phyloP scores from a whole-genome alignment of 441 rosid genomes.

The Gossypium trilobum region DNA sequence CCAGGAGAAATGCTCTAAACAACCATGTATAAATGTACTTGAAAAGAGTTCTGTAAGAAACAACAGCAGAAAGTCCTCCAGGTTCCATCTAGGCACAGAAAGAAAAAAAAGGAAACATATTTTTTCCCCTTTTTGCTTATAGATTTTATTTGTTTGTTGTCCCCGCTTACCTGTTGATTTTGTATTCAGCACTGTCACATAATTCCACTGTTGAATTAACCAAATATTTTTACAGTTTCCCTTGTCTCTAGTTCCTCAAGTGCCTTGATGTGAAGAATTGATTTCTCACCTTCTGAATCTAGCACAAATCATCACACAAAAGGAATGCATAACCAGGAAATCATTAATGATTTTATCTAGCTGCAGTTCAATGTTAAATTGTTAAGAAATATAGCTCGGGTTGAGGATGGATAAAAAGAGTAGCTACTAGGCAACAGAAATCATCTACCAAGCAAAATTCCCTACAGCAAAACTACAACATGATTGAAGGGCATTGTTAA shows the following conservation, averaged over 20 bases:
- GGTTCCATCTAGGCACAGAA: constrained; percentile 15
- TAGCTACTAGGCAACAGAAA: not conserved
- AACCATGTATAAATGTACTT: constrained; percentile 13
- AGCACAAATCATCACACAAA: not conserved
- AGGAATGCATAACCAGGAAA: not conserved
- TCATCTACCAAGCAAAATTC: not conserved
- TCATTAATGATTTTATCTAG: not conserved
- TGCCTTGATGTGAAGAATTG: not conserved
- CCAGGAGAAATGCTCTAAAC: constrained; percentile 3
- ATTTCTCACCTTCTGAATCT: not conserved
- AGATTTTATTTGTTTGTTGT: constrained; percentile 24
- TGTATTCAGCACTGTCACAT: constrained; percentile 27
- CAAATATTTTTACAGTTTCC: constrained; percentile 20
- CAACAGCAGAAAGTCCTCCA: constrained; percentile 15
- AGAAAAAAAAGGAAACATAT: not conserved
- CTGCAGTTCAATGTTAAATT: not conserved
- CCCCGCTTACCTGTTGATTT: constrained; percentile 23
- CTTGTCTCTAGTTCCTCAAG: not conserved
- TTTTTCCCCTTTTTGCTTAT: constrained; percentile 31
- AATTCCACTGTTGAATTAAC: constrained; percentile 26
- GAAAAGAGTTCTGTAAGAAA: constrained; percentile 22
- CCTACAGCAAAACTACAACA: not conserved
- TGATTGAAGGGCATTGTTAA: not conserved
- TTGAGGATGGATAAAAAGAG: not conserved
- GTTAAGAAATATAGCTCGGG: not conserved